phyloP scores from a whole-genome alignment of 2,329 filamentous ascomycete genomes.

The Colletotrichum australisinense region DNA sequence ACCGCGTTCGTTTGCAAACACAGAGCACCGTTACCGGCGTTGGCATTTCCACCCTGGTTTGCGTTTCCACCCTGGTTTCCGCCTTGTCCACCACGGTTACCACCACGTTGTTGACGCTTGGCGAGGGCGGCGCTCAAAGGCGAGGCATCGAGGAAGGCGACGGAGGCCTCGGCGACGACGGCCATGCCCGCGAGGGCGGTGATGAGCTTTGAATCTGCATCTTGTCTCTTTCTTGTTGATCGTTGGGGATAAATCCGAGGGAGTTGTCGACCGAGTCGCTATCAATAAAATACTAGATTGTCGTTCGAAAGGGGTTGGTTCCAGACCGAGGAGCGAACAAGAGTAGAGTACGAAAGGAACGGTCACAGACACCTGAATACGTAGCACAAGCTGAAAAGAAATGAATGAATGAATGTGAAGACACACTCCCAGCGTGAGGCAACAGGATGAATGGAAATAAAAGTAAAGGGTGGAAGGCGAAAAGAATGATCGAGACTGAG shows the following conservation, averaged over 20 bases:
- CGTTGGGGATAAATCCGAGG: conserved; percentile 4
- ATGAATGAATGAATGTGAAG: conserved; percentile 61
- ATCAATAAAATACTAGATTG: conserved; percentile 35
- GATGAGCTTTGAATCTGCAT: conserved; percentile 65
- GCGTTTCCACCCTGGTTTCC: conserved; percentile 39
- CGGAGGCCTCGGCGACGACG: conserved; percentile 57
- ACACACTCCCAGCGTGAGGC: conserved; percentile 61
- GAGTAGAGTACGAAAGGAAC: conserved; percentile 54
- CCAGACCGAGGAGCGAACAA: conserved; percentile 58
- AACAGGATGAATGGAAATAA: conserved; percentile 40
- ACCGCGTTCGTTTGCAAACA: conserved; percentile 47
- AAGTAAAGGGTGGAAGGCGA: conserved; percentile 36
- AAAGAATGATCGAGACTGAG: conserved; percentile 43
- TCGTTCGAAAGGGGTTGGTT: conserved; percentile 52
- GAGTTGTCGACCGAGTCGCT: conserved; percentile 36
- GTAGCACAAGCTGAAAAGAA: conserved; percentile 48
- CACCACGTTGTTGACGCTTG: conserved; percentile 51
- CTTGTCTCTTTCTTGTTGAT: conserved; percentile 42
- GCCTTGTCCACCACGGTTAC: conserved; percentile 34
- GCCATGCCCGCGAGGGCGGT: conserved; percentile 60
- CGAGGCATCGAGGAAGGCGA: conserved; percentile 48
- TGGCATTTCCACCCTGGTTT: conserved; percentile 33
- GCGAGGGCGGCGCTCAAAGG: conserved; percentile 51
- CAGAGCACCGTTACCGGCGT: conserved; percentile 27
- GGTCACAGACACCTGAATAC: conserved; percentile 54